Percentiles rank a stretch among this genome's conserved stretches.
These are phyloP conservation scores for Claviceps paspali DNA, from an alignment of 2,329 filamentous ascomycete species.

Conservation along the genomic window DNA sequence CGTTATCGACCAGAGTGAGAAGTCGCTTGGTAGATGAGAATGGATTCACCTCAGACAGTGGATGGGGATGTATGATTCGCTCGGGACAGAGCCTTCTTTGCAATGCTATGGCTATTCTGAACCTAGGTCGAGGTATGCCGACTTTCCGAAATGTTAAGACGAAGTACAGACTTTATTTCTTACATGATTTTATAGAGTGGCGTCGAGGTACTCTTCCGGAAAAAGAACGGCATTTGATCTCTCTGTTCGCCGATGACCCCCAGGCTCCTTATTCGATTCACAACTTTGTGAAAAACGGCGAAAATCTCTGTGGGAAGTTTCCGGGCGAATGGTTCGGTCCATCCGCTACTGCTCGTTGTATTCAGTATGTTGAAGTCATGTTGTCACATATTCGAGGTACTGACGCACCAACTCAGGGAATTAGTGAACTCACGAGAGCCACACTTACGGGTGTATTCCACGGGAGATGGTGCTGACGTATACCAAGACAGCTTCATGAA, in stretches of 20 bases:
- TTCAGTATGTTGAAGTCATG: constrained; percentile 44
- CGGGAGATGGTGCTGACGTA: constrained; percentile 78
- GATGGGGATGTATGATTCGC: constrained; percentile 98
- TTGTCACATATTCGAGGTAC: neutral
- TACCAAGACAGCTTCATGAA: constrained; percentile 80
- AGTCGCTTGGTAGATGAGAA: constrained; percentile 62
- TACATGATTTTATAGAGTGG: constrained; percentile 43
- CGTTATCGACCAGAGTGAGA: constrained; percentile 70
- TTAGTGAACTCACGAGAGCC: constrained; percentile 52
- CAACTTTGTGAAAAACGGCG: constrained; percentile 80
- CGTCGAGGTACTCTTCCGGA: constrained; percentile 41
- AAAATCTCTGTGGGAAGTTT: constrained; percentile 76
- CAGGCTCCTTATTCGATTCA: constrained; percentile 87
- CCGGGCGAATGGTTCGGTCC: constrained; percentile 98
- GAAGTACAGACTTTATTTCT: neutral
- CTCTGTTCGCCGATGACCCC: constrained; percentile 75
- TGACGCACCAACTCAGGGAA: constrained; percentile 36
- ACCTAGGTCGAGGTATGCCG: constrained; percentile 59
- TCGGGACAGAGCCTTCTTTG: constrained; percentile 88
- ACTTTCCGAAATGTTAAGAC: neutral
- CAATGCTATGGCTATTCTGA: constrained; percentile 60
- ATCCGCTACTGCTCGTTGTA: constrained; percentile 88
- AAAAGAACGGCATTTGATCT: constrained; percentile 57
- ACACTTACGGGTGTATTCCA: constrained; percentile 69
- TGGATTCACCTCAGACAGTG: constrained; percentile 84